A percentile compares a stretch with the other conserved stretches of the same genome.
Evolutionary conservation across 352 stramenopile species (phyloP).

Genomic region (Phytopythium chamaehyphon): DNA sequence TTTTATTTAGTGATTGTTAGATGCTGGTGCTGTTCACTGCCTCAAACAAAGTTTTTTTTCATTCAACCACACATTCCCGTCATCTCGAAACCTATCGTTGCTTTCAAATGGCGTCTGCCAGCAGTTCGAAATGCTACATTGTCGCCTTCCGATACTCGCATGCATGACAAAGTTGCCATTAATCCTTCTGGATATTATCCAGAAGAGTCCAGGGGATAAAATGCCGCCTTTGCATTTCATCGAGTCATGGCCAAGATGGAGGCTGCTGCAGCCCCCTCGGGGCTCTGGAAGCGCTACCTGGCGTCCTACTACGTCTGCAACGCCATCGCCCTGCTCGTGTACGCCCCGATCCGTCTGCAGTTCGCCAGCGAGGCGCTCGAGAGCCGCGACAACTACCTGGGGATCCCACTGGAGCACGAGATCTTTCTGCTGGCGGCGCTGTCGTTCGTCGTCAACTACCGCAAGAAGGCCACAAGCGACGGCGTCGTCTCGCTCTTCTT

Average conservation of each 20-base stretch:
- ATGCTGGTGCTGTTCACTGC: too few relatives aligned
- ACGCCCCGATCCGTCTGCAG: conserved; percentile 40
- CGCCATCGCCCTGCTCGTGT: conserved; percentile 44
- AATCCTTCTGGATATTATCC: too few relatives aligned
- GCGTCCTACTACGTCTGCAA: conserved; percentile 76
- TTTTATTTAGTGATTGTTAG: too few relatives aligned
- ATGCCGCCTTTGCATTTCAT: too few relatives aligned
- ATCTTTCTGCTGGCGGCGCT: conserved; percentile 57
- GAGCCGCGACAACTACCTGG: conserved; percentile 58
- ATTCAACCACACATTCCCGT: too few relatives aligned
- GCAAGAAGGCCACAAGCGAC: conserved; percentile 70
- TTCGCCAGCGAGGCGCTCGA: conserved; percentile 34
- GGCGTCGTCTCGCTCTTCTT: conserved; percentile 64
- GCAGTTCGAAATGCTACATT: too few relatives aligned
- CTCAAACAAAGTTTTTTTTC: too few relatives aligned
- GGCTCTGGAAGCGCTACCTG: conserved; percentile 48
- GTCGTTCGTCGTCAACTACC: conserved; percentile 65
- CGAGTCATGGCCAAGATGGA: background rate
- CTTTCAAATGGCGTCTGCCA: too few relatives aligned
- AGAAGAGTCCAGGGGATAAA: too few relatives aligned
- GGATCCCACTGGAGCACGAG: conserved; percentile 62
- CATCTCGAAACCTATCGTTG: too few relatives aligned
- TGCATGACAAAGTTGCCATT: too few relatives aligned
- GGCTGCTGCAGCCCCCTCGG: background rate
- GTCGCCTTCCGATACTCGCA: too few relatives aligned